Evolutionary conservation across 2,329 filamentous ascomycete species (phyloP).

Genomic region (Diatrype stigma): DNA sequence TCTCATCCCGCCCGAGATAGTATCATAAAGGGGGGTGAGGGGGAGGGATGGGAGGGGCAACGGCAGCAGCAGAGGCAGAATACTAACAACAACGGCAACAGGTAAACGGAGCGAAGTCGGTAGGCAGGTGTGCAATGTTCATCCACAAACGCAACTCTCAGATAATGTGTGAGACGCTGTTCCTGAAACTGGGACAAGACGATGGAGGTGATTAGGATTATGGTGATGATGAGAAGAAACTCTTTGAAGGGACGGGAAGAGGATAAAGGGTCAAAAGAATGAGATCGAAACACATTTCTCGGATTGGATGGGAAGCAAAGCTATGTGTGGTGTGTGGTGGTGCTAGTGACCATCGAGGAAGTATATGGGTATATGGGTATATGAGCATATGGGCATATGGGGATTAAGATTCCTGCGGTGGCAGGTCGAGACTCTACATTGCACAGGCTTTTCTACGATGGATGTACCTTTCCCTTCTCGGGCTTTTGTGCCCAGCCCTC

Average conservation of each 20-base stretch:
- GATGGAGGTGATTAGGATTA: conserved; percentile 4
- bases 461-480: conserved; percentile 22
- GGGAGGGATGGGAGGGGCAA: neutral
- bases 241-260: conserved; percentile 20
- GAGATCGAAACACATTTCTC: conserved; percentile 27
- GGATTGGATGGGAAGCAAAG: conserved; percentile 14
- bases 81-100: conserved; percentile 13
- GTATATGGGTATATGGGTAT: no score
- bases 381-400: no score
- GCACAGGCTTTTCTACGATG: conserved; percentile 21
- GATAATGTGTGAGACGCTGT: conserved; percentile 26
- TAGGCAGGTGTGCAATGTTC: conserved; percentile 12
- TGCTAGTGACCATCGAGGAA: conserved; percentile 8
- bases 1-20: conserved; percentile 20
- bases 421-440: conserved; percentile 23
- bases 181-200: conserved; percentile 22
- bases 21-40: conserved; percentile 3
- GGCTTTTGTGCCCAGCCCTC: conserved; percentile 15
- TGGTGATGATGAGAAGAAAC: conserved; percentile 10
- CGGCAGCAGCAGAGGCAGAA: no score
- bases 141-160: conserved; percentile 12
- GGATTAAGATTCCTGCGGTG: conserved; percentile 19
- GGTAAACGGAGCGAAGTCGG: conserved; percentile 16
- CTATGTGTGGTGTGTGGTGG: conserved; percentile 6
- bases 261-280: conserved; percentile 24